phyloP scores from a whole-genome alignment of 257 asterid species.

The Plectranthus barbatus region DNA sequence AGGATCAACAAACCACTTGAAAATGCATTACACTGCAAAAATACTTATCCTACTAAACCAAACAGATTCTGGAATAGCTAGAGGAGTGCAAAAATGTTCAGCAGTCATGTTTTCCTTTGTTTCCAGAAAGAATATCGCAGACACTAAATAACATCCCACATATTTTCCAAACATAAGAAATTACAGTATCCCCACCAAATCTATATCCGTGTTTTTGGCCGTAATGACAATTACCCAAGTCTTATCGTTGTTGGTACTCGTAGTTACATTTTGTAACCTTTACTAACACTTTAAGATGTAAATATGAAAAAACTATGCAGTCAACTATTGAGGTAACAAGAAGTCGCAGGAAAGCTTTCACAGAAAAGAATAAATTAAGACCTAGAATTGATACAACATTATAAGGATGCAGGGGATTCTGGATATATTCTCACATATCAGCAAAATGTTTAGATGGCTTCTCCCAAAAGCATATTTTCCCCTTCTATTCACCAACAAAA shows the following conservation, averaged over 20 bases:
- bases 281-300: neutral
- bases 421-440: neutral
- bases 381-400: neutral
- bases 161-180: neutral
- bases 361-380: neutral
- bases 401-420: neutral
- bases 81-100: neutral
- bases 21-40: neutral
- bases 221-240: neutral
- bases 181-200: neutral
- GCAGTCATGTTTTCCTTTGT: neutral
- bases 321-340: neutral
- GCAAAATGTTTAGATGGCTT: neutral
- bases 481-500: neutral
- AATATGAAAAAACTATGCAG: neutral
- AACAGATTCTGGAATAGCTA: neutral
- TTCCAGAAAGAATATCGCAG: neutral
- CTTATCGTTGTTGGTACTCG: neutral
- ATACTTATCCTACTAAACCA: neutral
- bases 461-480: neutral
- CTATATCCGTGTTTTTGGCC: neutral
- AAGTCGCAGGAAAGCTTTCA: neutral
- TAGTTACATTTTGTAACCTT: neutral
- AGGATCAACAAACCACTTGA: neutral
- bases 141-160: neutral